Conservation (phyloP, 768 basidiomycete species). For the Phaffia australis region DNA sequence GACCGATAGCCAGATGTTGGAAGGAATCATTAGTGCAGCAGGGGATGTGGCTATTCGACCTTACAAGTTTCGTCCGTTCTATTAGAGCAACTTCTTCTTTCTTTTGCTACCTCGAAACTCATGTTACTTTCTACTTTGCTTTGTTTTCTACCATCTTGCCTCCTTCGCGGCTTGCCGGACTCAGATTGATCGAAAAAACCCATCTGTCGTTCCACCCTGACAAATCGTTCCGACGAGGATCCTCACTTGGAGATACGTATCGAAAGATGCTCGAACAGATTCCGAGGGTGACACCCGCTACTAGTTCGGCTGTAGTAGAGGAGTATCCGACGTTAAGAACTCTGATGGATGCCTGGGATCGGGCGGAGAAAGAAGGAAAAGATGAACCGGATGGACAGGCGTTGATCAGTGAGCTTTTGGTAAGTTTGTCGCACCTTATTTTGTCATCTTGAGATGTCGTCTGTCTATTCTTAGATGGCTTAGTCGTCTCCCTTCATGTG, state of each 20-base stretch:
- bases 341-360: conserved; percentile 36
- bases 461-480: conserved; percentile 28
- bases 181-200: conserved; percentile 35
- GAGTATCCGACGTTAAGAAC: conserved; percentile 31
- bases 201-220: conserved; percentile 35
- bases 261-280: conserved; percentile 38
- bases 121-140: not conserved
- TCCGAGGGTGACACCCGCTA: conserved; percentile 34
- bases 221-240: conserved; percentile 30
- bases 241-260: conserved; percentile 29
- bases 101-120: not conserved
- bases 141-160: conserved; percentile 4
- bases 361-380: conserved; percentile 29
- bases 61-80: conserved; percentile 7
- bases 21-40: conserved; percentile 6
- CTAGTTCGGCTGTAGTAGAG: conserved; percentile 32
- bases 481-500: not conserved
- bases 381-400: conserved; percentile 18
- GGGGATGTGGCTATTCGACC: conserved; percentile 20
- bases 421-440: conserved; percentile 29
- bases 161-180: conserved; percentile 24
- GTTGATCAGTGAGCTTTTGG: conserved; percentile 33
- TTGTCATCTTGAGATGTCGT: conserved; percentile 29
- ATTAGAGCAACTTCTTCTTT: not conserved
- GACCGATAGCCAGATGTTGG: conserved; percentile 6